Percentiles rank a stretch among this genome's conserved stretches.
Evolutionary conservation across 129 eudicot species (phyloP).

Genomic region (Mikania micrantha): DNA sequence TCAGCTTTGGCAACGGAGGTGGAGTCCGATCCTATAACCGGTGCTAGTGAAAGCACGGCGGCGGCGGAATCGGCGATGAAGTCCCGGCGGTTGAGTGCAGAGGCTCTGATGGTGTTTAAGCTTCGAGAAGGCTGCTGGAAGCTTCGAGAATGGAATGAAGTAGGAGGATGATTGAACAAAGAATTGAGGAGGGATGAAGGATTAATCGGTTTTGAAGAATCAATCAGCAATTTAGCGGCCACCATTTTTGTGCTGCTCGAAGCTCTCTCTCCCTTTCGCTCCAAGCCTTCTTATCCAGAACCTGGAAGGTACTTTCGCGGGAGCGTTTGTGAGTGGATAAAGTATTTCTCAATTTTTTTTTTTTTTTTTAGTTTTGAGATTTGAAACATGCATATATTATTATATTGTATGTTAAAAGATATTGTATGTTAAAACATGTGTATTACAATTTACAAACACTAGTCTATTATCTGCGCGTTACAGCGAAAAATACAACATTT

Average conservation of each 20-base stretch:
- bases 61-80: constrained; percentile 50
- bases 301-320: constrained; percentile 28
- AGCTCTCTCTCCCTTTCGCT: neutral
- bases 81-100: constrained; percentile 42
- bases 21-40: constrained; percentile 14
- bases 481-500: too few species aligned
- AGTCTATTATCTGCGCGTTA: too few species aligned
- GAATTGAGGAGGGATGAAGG: constrained; percentile 32
- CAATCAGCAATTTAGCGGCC: constrained; percentile 32
- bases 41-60: constrained; percentile 46
- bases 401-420: too few species aligned
- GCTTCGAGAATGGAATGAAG: constrained; percentile 10
- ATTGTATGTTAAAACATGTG: too few species aligned
- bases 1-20: constrained; percentile 37
- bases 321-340: constrained; percentile 27
- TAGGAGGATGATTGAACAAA: constrained; percentile 25
- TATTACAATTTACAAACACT: too few species aligned
- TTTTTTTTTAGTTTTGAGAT: too few species aligned
- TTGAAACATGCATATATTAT: too few species aligned
- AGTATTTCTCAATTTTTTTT: neutral
- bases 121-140: constrained; percentile 13
- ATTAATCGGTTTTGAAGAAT: constrained; percentile 22
- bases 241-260: constrained; percentile 32
- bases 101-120: constrained; percentile 31
- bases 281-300: constrained; percentile 29